A percentile compares a stretch with the other conserved stretches of the same genome.
phyloP scores from a whole-genome alignment of 306 rosid species.

The Senna siamea region DNA sequence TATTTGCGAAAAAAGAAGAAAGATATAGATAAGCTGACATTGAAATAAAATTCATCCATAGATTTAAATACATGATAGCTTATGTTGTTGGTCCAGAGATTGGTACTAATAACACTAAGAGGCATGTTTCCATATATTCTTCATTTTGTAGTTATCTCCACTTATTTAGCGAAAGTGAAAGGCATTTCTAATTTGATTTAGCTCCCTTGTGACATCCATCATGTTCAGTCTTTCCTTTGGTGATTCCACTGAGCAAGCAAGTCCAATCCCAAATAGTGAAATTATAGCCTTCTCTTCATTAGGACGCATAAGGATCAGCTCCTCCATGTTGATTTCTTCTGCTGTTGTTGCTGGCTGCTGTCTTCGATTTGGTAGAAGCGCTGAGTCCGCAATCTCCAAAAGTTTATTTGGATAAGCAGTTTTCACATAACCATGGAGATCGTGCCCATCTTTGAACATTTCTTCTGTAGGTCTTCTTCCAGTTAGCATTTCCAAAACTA shows the following conservation, averaged over 20 bases:
- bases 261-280: neutral
- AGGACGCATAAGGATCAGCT: neutral
- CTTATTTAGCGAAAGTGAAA: too few relatives aligned
- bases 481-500: neutral
- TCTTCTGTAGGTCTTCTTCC: conserved; percentile 35
- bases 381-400: neutral
- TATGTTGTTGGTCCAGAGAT: too few relatives aligned
- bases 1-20: too few relatives aligned
- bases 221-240: neutral
- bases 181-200: neutral
- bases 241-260: neutral
- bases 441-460: conserved; percentile 18
- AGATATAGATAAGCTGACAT: too few relatives aligned
- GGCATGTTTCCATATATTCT: too few relatives aligned
- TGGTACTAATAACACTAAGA: too few relatives aligned
- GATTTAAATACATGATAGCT: too few relatives aligned
- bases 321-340: neutral
- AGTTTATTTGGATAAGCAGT: neutral
- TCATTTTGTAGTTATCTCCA: too few relatives aligned
- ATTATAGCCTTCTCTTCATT: conserved; percentile 5
- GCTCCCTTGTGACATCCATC: neutral
- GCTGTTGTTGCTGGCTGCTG: neutral
- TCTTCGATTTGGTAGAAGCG: neutral
- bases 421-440: neutral
- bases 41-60: too few relatives aligned